Conservation (phyloP, 2,329 filamentous ascomycete genomes). For the Aspergillus carbonarius region DNA sequence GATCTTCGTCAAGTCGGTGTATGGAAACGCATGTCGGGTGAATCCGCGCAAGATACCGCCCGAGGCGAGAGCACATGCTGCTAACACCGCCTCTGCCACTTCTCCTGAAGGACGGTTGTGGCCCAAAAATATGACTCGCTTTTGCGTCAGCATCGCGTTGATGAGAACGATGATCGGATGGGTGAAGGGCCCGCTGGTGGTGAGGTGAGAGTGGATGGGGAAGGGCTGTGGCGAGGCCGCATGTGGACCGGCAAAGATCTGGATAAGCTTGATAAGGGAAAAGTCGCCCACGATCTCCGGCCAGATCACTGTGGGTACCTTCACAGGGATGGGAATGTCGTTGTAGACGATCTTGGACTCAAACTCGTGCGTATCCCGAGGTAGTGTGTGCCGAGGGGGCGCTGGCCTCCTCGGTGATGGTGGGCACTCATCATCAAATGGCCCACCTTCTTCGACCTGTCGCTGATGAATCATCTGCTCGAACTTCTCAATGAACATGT, state of each 20-base stretch:
- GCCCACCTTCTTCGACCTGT: conserved; percentile 61
- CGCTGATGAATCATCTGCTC: conserved; percentile 88
- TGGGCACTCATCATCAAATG: conserved; percentile 34
- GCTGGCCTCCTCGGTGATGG: conserved; percentile 58
- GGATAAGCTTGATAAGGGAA: conserved; percentile 93
- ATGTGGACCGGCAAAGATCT: conserved; percentile 85
- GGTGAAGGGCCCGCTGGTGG: conserved; percentile 82
- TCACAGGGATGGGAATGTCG: conserved; percentile 93
- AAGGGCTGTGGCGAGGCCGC: conserved; percentile 82
- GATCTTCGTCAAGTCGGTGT: conserved; percentile 96
- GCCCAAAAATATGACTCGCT: conserved; percentile 91
- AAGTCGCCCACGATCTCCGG: conserved; percentile 98
- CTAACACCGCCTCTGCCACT: conserved; percentile 95
- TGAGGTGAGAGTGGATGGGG: conserved; percentile 82
- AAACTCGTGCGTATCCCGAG: conserved; percentile 95
- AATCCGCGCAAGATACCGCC: conserved; percentile 92
- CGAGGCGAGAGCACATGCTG: conserved; percentile 90
- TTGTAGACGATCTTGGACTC: conserved; percentile 96
- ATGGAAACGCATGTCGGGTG: conserved; percentile 93
- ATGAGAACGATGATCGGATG: conserved; percentile 94
- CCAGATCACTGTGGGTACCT: conserved; percentile 89
- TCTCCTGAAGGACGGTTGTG: conserved; percentile 94
- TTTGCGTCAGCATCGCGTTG: conserved; percentile 93
- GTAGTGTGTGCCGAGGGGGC: conserved; percentile 68
- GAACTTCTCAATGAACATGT: conserved; percentile 97